Base-by-base conservation (phyloP, 2,329 filamentous ascomycete species). In the Trichoderma aggressivum region DNA sequence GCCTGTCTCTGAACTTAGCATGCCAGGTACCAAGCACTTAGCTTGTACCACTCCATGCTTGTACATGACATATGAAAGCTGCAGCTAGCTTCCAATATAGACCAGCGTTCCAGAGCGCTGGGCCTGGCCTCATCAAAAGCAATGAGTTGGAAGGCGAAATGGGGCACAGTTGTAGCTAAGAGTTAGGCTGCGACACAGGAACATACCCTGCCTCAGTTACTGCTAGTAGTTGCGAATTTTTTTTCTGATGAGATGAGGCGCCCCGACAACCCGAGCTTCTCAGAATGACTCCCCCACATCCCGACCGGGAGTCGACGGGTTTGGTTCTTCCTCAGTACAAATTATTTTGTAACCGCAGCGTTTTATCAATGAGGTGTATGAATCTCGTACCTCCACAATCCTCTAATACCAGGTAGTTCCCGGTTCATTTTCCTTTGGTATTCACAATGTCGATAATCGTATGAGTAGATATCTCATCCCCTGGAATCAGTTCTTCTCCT, bases 31-130 rank as follows among this genome's bases (percentile, higher is more conserved):
- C 36, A 47, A 36, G 18, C 12, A 32, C 34, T n/a, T 69, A 50
- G 56, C n/a, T 28, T 60, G 56, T 50, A 28, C 43, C 50, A 53
- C 59, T 69, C 43, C 21, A 18, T 50, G 14, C 32, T 24, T 39
- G 63, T 43, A 53, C 47, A 24, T 53, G 47, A 21, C 47, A 53
- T 53, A 24, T 39, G 30, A 58, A 56, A 32, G 53, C 50, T 70
- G 65, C 65, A 53, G 64, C 56, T 68, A 58, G 58, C 64, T 63
- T 67, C 39, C 34, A 18, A 12, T 21, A 16, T 28, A 55, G 43
- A 18, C 43, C 58, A 53, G 59, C 59, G 62, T 59, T 59, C 69
- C 69, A 66, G 43, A 59, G 55, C 55, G 55, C 62, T 55, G 69
- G 69, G 62, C 47, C 69, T 30, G 55, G 39, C 62, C 30, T 64